Conservation (phyloP, 352 stramenopile genomes). For the Phytophthora melonis region DNA sequence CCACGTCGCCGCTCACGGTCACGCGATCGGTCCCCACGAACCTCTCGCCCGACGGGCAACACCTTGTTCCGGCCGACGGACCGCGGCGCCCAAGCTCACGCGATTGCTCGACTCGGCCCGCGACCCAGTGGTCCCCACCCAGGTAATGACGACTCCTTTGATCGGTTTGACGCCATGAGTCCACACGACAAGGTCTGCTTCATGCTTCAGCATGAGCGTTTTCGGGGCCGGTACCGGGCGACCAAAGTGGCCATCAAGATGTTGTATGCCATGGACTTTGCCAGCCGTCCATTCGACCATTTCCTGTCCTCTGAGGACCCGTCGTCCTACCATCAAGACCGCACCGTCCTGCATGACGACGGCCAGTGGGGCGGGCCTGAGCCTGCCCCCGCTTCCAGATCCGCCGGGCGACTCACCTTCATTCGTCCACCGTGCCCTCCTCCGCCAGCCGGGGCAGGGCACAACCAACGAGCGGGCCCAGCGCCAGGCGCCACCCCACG, state of each 20-base stretch:
- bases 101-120: too few relatives aligned
- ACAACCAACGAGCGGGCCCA: neutral
- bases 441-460: neutral
- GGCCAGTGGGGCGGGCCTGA: neutral
- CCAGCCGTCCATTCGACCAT: conserved; percentile 4
- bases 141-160: too few relatives aligned
- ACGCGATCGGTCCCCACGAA: neutral
- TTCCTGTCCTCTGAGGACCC: conserved; percentile 15
- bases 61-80: neutral
- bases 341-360: conserved; percentile 18
- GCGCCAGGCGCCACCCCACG: conserved; percentile 1
- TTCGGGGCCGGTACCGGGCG: neutral
- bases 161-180: too few relatives aligned
- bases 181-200: too few relatives aligned
- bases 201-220: conserved; percentile 22
- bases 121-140: too few relatives aligned
- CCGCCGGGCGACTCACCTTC: neutral
- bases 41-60: neutral
- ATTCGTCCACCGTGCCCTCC: neutral
- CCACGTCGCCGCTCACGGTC: neutral
- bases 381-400: conserved; percentile 20
- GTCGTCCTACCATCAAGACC: neutral
- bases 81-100: neutral
- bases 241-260: conserved; percentile 25
- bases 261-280: conserved; percentile 8